Percentiles rank a stretch among this genome's conserved stretches.
Conservation (phyloP, 495 filamentous ascomycete species). For the Trypethelium eluteriae region DNA sequence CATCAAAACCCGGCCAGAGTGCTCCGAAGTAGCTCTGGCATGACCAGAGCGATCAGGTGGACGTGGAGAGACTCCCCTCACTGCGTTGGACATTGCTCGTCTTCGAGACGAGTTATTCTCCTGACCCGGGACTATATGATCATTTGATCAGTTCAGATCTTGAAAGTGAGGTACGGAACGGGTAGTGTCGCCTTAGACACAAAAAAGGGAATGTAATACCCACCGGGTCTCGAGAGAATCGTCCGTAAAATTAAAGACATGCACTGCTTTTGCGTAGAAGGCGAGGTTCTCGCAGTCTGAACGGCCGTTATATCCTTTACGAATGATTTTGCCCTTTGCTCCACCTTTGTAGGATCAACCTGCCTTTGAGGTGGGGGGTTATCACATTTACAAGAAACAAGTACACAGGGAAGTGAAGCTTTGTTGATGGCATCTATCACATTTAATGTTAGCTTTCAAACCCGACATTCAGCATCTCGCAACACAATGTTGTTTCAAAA, state of each 20-base stretch:
- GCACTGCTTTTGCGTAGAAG: conserved; percentile 69
- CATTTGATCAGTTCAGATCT: conserved; percentile 9
- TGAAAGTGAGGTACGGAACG: background rate
- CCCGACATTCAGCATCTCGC: background rate
- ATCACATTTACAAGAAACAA: conserved; percentile 26
- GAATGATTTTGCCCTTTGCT: conserved; percentile 45
- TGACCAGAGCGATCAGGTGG: conserved; percentile 28
- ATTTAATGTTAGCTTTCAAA: background rate
- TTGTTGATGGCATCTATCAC: conserved; percentile 23
- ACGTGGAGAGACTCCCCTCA: conserved; percentile 28
- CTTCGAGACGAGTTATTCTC: conserved; percentile 17
- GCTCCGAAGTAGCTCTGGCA: conserved; percentile 36
- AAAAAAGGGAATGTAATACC: background rate
- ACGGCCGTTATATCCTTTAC: conserved; percentile 59
- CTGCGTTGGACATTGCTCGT: conserved; percentile 35
- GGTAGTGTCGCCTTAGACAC: background rate
- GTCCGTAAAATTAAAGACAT: conserved; percentile 66
- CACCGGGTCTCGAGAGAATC: conserved; percentile 47
- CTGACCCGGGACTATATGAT: conserved; percentile 22
- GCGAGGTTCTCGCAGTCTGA: conserved; percentile 60
- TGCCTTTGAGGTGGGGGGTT: conserved; percentile 25
- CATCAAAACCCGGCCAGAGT: conserved; percentile 23
- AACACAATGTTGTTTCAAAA: background rate
- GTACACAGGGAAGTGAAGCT: conserved; percentile 21
- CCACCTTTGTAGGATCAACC: conserved; percentile 53